Base-by-base conservation (phyloP, 139 green algal species). In the Chlamydomonas sp. region DNA sequence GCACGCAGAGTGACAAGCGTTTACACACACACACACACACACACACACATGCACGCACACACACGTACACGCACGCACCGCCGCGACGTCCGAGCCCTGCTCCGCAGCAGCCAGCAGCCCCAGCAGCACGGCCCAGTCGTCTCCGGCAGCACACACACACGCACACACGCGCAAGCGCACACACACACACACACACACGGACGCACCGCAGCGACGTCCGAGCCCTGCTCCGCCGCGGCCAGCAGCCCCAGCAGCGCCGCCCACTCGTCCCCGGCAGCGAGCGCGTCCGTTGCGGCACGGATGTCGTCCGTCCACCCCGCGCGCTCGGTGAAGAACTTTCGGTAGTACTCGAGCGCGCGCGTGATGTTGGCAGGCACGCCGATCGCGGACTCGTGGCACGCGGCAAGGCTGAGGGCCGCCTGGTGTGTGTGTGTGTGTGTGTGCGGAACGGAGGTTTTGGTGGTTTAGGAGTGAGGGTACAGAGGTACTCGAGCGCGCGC, bases 141-240 rank as follows among this genome's bases (percentile, higher is more conserved):
- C 76, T n/a, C 76, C 75, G 59, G 61, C 29, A 16, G 73, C 67
- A n/a, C n/a, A n/a, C n/a, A n/a, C n/a, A n/a, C n/a, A n/a, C n/a
- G n/a, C n/a, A n/a, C n/a, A n/a, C n/a, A n/a, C n/a, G n/a, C n/a
- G n/a, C n/a, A n/a, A n/a, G n/a, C n/a, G n/a, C n/a, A n/a, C n/a
- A n/a, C n/a, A n/a, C n/a, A n/a, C n/a, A n/a, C n/a, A n/a, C n/a
- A n/a, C n/a, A n/a, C n/a, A n/a, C n/a, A n/a, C n/a, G n/a, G n/a
- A n/a, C n/a, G n/a, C n/a, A n/a, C n/a, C n/a, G 68, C 67, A 2
- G 72, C 82, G 1, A 43, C n/a, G 0, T 35, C 38, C 50, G 43
- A 70, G 69, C 82, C 82, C 74, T 84, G 76, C 79, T 88, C 82
- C 8, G 82, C 79, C 35, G 79, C 39, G 47, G 76, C 49, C 30